These are phyloP conservation scores for Pythium dissimile DNA, from an alignment of 352 stramenopile genomes.

Conservation along the genomic window DNA sequence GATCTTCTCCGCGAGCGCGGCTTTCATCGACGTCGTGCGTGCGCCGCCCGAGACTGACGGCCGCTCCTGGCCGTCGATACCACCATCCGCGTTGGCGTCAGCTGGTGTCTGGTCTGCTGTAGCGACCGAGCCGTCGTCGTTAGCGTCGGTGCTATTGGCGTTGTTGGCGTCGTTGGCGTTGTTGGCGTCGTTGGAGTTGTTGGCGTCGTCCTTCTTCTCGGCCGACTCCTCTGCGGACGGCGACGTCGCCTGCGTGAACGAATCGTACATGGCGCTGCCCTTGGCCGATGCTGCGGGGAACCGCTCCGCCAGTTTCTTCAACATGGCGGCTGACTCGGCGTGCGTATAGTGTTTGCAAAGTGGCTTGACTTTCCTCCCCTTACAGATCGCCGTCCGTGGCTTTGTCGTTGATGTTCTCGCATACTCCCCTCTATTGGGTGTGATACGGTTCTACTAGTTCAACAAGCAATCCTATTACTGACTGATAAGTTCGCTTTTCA, in stretches of 20 bases:
- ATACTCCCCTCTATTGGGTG: slow-evolving; percentile 3
- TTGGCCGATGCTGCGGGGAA: slow-evolving; percentile 64
- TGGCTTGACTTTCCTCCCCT: slow-evolving; percentile 1
- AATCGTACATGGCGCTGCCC: slow-evolving; percentile 49
- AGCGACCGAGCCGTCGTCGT: background rate
- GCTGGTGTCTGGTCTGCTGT: too few species aligned
- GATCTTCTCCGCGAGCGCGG: slow-evolving; percentile 56
- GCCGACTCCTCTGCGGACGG: slow-evolving; percentile 19
- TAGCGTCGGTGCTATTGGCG: background rate
- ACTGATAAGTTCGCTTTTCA: background rate
- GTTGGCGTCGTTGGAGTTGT: background rate
- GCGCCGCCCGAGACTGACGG: slow-evolving; percentile 13
- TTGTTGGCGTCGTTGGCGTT: slow-evolving; percentile 8
- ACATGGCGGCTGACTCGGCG: slow-evolving; percentile 30
- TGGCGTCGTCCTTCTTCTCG: background rate
- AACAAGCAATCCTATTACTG: too few species aligned
- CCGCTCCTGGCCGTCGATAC: background rate
- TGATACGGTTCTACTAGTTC: background rate
- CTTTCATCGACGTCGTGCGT: slow-evolving; percentile 46
- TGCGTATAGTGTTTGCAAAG: background rate
- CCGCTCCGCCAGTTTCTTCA: slow-evolving; percentile 77
- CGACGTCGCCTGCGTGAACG: slow-evolving; percentile 37
- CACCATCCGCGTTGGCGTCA: background rate
- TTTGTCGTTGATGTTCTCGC: slow-evolving; percentile 13
- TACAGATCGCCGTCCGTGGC: background rate